Conservation (phyloP, 441 rosid genomes). For the Pelargonium myrrhifolium region DNA sequence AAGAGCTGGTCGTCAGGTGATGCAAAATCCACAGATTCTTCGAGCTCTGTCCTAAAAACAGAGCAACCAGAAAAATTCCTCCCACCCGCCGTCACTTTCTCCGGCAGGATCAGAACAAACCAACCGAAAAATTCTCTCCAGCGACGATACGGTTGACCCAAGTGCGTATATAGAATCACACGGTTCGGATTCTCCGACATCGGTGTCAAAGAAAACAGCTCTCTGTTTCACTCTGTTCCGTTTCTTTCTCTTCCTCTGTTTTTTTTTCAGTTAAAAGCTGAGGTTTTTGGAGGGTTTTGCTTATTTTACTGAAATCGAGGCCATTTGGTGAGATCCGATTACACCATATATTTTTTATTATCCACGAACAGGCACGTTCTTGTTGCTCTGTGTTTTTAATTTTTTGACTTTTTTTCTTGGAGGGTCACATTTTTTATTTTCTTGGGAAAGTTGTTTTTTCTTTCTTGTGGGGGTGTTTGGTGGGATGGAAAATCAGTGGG, state of each 20-base stretch:
- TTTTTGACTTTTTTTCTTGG: background rate
- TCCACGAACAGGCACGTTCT: conserved; percentile 2
- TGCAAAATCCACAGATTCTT: no score
- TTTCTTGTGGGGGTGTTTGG: conserved; percentile 2
- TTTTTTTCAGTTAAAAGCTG: background rate
- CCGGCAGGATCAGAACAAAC: background rate
- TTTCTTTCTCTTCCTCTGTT: background rate
- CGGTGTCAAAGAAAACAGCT: no score
- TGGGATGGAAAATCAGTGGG: background rate
- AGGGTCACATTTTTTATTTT: background rate
- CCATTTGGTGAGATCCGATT: background rate
- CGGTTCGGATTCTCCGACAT: no score
- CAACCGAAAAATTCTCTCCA: background rate
- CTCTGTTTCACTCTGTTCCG: background rate
- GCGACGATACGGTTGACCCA: background rate
- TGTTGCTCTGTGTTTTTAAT: background rate
- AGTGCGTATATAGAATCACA: background rate
- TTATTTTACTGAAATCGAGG: conserved; percentile 4
- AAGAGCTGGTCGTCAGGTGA: no score
- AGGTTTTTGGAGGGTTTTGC: background rate
- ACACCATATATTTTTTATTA: background rate
- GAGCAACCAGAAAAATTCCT: background rate
- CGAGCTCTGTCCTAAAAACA: no score
- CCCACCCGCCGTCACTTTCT: background rate
- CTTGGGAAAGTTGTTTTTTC: background rate